Conservation (phyloP, 306 rosid species). For the Potentilla sterilis region DNA sequence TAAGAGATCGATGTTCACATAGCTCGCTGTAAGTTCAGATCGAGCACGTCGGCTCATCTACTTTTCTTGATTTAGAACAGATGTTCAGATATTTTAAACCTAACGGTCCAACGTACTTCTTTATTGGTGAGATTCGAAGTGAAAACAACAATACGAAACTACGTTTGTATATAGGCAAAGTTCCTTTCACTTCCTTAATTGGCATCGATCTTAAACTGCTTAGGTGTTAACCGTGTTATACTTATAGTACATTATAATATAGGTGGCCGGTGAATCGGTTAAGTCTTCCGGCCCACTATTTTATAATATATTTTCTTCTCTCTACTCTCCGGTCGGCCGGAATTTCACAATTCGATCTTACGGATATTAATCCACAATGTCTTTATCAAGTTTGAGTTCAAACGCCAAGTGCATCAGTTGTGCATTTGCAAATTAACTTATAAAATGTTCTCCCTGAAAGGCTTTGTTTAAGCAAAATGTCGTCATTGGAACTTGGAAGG, state of each 20-base stretch:
- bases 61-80: conserved; percentile 13
- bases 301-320: no score
- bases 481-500: neutral
- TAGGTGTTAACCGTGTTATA: neutral
- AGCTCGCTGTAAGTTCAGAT: neutral
- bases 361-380: no score
- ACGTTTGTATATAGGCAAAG: no score
- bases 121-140: neutral
- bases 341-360: no score
- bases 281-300: neutral
- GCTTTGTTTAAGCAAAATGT: neutral
- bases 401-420: neutral
- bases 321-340: neutral
- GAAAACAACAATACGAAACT: neutral
- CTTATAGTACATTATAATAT: no score
- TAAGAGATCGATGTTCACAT: neutral
- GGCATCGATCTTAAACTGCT: neutral
- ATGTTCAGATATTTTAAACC: conserved; percentile 17
- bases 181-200: no score
- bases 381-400: no score
- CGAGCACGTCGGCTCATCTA: neutral
- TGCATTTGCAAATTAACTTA: neutral
- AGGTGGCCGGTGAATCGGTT: neutral
- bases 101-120: conserved; percentile 15
- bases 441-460: neutral